phyloP scores from a whole-genome alignment of 2,329 filamentous ascomycete genomes.

The Colletotrichum tamarilloi region DNA sequence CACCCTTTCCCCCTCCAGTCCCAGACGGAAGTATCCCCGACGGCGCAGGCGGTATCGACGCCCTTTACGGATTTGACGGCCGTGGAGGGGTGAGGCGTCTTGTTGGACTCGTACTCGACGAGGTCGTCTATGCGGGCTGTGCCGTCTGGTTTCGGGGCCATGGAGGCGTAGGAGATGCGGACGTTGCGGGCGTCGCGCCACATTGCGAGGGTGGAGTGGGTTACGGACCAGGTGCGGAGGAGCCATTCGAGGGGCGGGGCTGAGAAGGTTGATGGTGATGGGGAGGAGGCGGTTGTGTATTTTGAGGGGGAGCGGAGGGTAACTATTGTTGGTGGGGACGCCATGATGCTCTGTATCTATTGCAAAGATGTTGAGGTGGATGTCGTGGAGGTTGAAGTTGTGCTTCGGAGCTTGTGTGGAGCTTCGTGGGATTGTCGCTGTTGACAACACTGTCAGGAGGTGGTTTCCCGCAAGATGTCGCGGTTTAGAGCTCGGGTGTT shows the following conservation, averaged over 20 bases:
- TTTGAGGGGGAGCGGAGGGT: conserved; percentile 56
- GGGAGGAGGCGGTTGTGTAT: conserved; percentile 49
- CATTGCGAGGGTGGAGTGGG: conserved; percentile 81
- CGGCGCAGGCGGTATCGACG: conserved; percentile 63
- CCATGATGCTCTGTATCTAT: conserved; percentile 16
- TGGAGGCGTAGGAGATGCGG: conserved; percentile 77
- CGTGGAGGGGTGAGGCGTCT: conserved; percentile 43
- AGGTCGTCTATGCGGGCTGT: conserved; percentile 72
- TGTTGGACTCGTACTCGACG: conserved; percentile 74
- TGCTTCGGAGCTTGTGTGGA: not conserved
- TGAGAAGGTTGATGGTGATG: conserved; percentile 41
- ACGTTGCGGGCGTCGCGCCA: conserved; percentile 86
- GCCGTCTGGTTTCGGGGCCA: conserved; percentile 54
- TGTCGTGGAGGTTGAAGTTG: not conserved
- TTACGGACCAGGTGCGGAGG: conserved; percentile 76
- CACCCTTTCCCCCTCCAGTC: conserved; percentile 83
- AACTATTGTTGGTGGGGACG: conserved; percentile 26
- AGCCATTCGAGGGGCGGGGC: conserved; percentile 69
- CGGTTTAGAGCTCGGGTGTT: not conserved
- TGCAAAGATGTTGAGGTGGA: not conserved
- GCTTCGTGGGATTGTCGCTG: not conserved
- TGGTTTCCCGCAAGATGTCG: not conserved
- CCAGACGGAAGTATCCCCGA: conserved; percentile 60
- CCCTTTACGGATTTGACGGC: conserved; percentile 71
- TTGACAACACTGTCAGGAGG: not conserved